Evolutionary conservation across 345 rosid species (phyloP), one percentile per base, ranked within the genome.

Genomic region (Eucalyptus sp.): DNA sequence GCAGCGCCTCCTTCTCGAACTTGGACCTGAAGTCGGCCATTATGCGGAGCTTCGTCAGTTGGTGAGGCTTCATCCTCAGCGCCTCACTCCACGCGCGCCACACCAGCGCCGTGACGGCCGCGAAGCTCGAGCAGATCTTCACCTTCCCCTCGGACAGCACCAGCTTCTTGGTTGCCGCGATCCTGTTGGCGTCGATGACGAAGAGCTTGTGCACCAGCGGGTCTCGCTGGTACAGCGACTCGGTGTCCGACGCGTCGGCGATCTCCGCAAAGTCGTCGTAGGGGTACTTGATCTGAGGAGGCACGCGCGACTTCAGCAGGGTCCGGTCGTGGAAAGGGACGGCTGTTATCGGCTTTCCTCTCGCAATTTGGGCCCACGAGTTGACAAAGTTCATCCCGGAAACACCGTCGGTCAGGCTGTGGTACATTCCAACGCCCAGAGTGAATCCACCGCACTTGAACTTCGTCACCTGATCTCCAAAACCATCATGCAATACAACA

Each of bases 401-500:
- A 44, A 91, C 86, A 14, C 92, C 92, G 62, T 92, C 93, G 51
- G 89, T 89, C 89, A 92, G 87, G 20, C 90, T 88, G 87, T 92
- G 93, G 80, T 87, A 91, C 84, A 87, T 84, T 44, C 90, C 86
- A 48, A 90, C 66, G 37, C 93, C 93, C 44, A 91, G 91, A 6
- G 85, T 88, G 86, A 92, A 92, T 88, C 93, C 91, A 80, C 93
- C 93, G 17, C 91, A 90, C 86, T 83, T 90, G 91, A 92, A 92
- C 66, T 91, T 92, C 15, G 92, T 92, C 85, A 92, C 91, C 93
- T 92, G 33, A 49, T 54, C 29, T 56, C 62, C 62, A 56, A 56
- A 56, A 56, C 62, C 62, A 56, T 56, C 62, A 56, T 56, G 62
- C 62, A 24, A 56, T 24, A 10, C 4, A 22, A 8, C 60, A 7